A percentile compares a stretch with the other conserved stretches of the same genome.
Evolutionary conservation across 495 filamentous ascomycete species (phyloP).

Genomic region (Parathielavia hyrcaniae): DNA sequence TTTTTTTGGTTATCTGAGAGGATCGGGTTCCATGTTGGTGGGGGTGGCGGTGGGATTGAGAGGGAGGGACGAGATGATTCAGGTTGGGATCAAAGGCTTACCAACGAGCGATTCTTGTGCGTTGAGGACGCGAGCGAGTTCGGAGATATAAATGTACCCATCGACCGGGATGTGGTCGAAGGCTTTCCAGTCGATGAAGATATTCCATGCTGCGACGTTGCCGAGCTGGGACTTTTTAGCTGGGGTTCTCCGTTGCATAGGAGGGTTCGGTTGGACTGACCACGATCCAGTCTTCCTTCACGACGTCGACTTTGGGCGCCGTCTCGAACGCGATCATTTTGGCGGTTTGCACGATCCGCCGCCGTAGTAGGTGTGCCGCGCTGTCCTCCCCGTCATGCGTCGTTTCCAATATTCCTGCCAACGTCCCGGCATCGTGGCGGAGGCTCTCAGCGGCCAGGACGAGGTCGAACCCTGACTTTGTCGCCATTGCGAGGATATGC

Average conservation of each 20-base stretch:
- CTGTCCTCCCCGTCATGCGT: conserved; percentile 1
- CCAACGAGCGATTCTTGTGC: conserved; percentile 28
- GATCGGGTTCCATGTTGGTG: no score
- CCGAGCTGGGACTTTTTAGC: conserved; percentile 16
- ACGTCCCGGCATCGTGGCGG: conserved; percentile 22
- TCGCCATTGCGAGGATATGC: neutral
- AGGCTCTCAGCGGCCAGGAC: conserved; percentile 25
- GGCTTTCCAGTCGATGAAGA: conserved; percentile 31
- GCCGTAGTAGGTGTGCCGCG: conserved; percentile 11
- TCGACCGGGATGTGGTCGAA: conserved; percentile 31
- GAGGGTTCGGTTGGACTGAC: conserved; percentile 9
- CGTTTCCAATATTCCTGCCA: neutral
- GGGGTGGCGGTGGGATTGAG: neutral
- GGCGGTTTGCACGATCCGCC: conserved; percentile 19
- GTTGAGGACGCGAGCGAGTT: conserved; percentile 23
- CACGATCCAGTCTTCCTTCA: conserved; percentile 26
- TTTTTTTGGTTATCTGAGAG: neutral
- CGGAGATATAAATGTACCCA: conserved; percentile 26
- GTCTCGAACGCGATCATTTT: conserved; percentile 25
- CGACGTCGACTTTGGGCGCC: conserved; percentile 16
- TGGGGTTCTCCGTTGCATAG: neutral
- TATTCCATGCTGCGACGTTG: conserved; percentile 23
- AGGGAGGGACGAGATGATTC: neutral
- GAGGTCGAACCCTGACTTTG: conserved; percentile 16
- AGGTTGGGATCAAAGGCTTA: neutral